Conservation (phyloP, 2,329 filamentous ascomycete genomes). For the Colletotrichum sp. region DNA sequence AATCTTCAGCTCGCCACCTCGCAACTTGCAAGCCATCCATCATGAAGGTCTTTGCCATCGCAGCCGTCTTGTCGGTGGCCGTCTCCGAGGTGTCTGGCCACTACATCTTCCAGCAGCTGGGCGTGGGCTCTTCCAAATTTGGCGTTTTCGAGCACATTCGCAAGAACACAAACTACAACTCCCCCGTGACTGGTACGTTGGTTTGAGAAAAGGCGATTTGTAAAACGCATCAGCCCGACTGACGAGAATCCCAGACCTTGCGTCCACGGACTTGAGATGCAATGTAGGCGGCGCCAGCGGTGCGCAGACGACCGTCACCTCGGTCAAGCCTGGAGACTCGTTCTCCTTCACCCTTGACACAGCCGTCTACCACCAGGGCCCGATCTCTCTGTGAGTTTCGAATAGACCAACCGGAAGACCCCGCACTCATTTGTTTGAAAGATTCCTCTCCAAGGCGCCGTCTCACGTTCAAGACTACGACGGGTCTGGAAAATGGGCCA, state of each 20-base stretch:
- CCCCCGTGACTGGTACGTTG: slow-evolving; percentile 33
- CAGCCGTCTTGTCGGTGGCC: neutral
- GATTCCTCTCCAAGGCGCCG: slow-evolving; percentile 44
- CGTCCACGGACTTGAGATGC: slow-evolving; percentile 42
- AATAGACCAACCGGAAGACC: neutral
- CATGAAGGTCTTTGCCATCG: slow-evolving; percentile 16
- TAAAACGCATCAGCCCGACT: neutral
- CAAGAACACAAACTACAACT: slow-evolving; percentile 42
- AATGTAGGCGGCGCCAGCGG: slow-evolving; percentile 38
- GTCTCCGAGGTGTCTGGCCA: slow-evolving; percentile 22
- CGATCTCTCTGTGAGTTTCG: slow-evolving; percentile 37
- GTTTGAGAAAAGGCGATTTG: too few relatives aligned
- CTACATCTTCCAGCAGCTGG: slow-evolving; percentile 35
- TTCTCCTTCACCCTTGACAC: slow-evolving; percentile 43
- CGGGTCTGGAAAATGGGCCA: slow-evolving; percentile 43
- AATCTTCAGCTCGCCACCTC: neutral
- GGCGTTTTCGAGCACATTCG: slow-evolving; percentile 37
- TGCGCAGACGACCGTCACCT: slow-evolving; percentile 33
- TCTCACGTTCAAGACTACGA: slow-evolving; percentile 38
- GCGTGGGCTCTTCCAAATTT: slow-evolving; percentile 28
- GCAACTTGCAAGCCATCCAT: neutral
- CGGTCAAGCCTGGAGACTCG: slow-evolving; percentile 35
- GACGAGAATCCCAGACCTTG: slow-evolving; percentile 30
- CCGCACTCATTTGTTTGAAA: slow-evolving; percentile 18
- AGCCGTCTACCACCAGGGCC: slow-evolving; percentile 45